phyloP scores from a whole-genome alignment of 2,329 filamentous ascomycete species.

The Spiromastix sp. region DNA sequence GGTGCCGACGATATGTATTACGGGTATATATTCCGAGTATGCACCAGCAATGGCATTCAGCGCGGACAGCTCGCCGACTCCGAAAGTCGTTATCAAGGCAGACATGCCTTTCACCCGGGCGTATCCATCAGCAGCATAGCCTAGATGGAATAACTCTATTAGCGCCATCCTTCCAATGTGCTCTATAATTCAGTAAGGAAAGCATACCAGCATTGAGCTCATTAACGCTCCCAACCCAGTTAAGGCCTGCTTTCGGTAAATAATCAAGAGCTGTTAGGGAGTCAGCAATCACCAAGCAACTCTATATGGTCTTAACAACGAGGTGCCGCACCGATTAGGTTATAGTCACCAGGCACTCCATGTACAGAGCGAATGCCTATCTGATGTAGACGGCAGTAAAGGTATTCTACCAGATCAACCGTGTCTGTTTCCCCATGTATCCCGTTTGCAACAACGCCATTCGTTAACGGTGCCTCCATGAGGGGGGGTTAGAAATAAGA shows the following conservation, averaged over 20 bases:
- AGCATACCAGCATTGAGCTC: slow-evolving; percentile 47
- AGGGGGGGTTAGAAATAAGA: too few species aligned
- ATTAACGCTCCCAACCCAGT: slow-evolving; percentile 53
- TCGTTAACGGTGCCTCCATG: not conserved
- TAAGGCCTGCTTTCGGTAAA: slow-evolving; percentile 41
- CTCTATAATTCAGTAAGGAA: not conserved
- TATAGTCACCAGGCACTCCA: slow-evolving; percentile 38
- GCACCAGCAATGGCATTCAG: slow-evolving; percentile 66
- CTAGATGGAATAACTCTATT: slow-evolving; percentile 17
- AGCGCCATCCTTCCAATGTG: not conserved
- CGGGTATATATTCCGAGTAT: slow-evolving; percentile 61
- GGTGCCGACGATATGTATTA: slow-evolving; percentile 52
- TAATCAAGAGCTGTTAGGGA: slow-evolving; percentile 47
- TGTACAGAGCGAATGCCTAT: slow-evolving; percentile 29
- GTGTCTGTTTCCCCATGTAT: not conserved
- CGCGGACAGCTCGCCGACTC: slow-evolving; percentile 57
- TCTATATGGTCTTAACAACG: not conserved
- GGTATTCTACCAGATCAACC: slow-evolving; percentile 20
- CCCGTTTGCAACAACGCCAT: not conserved
- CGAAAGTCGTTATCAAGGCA: slow-evolving; percentile 64
- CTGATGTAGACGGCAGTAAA: slow-evolving; percentile 31
- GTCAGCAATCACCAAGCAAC: not conserved
- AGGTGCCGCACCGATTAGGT: slow-evolving; percentile 16
- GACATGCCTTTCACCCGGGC: slow-evolving; percentile 61
- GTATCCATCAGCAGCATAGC: slow-evolving; percentile 73